Evolutionary conservation across 2,329 filamentous ascomycete genomes (phyloP).

Genomic region (Penicillium capsulatum): DNA sequence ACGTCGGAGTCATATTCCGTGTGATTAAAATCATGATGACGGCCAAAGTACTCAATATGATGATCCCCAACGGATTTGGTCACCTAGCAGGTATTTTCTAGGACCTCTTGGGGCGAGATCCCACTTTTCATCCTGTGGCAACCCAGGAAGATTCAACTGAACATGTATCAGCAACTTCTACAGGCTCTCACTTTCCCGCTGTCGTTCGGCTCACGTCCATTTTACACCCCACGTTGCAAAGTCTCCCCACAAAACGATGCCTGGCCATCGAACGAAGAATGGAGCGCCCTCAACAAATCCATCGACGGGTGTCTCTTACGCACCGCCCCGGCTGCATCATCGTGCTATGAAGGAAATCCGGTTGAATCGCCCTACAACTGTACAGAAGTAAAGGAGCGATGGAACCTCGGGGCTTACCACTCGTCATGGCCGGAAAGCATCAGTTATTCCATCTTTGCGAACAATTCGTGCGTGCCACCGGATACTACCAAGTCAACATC

Average conservation of each 20-base stretch:
- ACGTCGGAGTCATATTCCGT: too few species aligned
- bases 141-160: too few species aligned
- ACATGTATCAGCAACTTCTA: too few species aligned
- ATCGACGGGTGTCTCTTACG: conserved; percentile 22
- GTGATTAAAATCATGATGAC: too few species aligned
- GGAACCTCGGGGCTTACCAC: conserved; percentile 26
- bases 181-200: too few species aligned
- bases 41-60: too few species aligned
- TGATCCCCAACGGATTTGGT: too few species aligned
- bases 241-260: conserved; percentile 9
- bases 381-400: conserved; percentile 23
- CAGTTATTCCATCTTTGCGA: conserved; percentile 28
- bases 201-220: neutral
- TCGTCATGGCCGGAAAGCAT: conserved; percentile 33
- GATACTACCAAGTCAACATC: conserved; percentile 22
- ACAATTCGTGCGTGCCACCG: conserved; percentile 34
- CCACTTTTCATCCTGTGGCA: too few species aligned
- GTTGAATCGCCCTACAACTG: conserved; percentile 27
- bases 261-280: conserved; percentile 23
- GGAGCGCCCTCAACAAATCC: conserved; percentile 19
- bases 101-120: too few species aligned
- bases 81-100: too few species aligned
- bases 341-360: conserved; percentile 29
- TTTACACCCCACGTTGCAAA: conserved; percentile 12
- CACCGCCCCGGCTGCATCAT: conserved; percentile 27